Base-by-base conservation (phyloP, 2,329 filamentous ascomycete genomes). In the Sphaerulina musiva region DNA sequence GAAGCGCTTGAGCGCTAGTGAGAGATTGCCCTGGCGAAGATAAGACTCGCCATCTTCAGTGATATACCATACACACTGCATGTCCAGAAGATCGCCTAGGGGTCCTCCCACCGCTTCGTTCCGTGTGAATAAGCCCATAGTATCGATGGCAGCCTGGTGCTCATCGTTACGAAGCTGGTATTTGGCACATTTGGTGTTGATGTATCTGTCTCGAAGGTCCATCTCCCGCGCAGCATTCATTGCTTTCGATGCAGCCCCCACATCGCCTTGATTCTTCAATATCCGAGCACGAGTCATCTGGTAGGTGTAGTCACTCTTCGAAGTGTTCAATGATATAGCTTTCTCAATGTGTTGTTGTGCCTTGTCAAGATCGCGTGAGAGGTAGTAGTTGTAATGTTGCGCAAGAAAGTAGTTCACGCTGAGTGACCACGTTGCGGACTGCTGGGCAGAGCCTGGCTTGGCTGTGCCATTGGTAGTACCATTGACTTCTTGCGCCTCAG, bases 31-130 rank as follows among this genome's bases (percentile, higher is more conserved):
- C 69, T 90, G 86, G 48, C 93, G 85, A 54, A 87, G 78, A 70
- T 91, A 90, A 2, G 92, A 84, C 73, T 96, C 88, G 52, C 89
- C 93, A 68, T 98, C 95, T 73, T 98, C 93, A 4, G 89, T 93
- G 66, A 98, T 75, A 70, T 85, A 98, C 95, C 93, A 98, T 63
- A 97, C 83, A 69, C 91, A 96, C 73, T 98, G 93, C 93, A 98
- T 98, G 65, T 98, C 93, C 61, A 95, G 80, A 36, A 98, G 81
- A 71, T 98, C 93, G 46, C 86, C 87, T 40, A 98, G 76, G 4
- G 95, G 88, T 1, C 93, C 93, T 5, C 89, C 90, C 10, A 86
- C 80, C 3, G 89, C 87, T 67, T 98, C 93, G 49, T 91, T 91
- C 51, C 92, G 81, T 0, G 95, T 98, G 73, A 98, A 98, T 60